These are phyloP conservation scores for Gillenia trifoliata DNA, from an alignment of 306 rosid species.

Conservation along the genomic window DNA sequence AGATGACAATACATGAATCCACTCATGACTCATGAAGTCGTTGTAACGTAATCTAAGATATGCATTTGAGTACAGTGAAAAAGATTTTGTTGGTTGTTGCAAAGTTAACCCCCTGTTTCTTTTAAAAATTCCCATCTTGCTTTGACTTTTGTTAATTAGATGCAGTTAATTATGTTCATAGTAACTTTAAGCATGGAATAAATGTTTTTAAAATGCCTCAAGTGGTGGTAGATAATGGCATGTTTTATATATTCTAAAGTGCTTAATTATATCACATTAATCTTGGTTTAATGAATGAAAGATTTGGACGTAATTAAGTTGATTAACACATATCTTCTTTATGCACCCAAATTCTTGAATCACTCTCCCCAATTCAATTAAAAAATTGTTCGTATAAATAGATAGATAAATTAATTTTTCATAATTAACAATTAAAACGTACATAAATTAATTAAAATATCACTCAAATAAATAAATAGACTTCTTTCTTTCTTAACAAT, in stretches of 20 bases:
- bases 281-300: neutral
- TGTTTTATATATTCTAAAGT: constrained; percentile 35
- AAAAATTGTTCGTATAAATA: no score
- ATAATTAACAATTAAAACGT: neutral
- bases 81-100: constrained; percentile 37
- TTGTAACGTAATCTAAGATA: constrained; percentile 47
- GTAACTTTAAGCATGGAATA: constrained; percentile 50
- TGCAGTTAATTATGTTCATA: constrained; percentile 27
- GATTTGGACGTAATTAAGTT: neutral
- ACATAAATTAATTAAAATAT: neutral
- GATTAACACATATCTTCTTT: no score
- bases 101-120: constrained; percentile 37
- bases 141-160: constrained; percentile 63
- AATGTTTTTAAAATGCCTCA: constrained; percentile 20
- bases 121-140: constrained; percentile 49
- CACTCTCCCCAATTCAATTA: neutral
- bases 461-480: neutral
- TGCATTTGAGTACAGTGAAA: constrained; percentile 51
- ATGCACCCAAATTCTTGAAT: neutral
- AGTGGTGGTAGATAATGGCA: constrained; percentile 41
- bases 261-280: constrained; percentile 21
- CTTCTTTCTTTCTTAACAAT: neutral
- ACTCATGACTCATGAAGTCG: constrained; percentile 27
- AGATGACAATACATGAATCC: constrained; percentile 57
- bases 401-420: no score